These are phyloP conservation scores for Verticillium alfalfae DNA, from an alignment of 2,329 filamentous ascomycete genomes.

Conservation along the genomic window DNA sequence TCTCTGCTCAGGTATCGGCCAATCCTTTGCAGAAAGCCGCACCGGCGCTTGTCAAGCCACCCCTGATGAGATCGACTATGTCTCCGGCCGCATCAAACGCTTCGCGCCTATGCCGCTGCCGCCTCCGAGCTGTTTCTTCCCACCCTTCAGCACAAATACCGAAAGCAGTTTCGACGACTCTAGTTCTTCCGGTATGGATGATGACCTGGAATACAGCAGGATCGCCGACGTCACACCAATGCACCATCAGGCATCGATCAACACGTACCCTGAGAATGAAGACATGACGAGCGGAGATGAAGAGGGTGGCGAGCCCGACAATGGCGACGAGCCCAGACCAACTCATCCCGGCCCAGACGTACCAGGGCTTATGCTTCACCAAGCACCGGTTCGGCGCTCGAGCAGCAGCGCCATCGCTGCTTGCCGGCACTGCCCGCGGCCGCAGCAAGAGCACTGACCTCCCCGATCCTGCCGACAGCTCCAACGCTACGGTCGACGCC, in stretches of 20 bases:
- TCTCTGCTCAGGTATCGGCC: background rate
- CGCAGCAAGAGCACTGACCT: constrained; percentile 24
- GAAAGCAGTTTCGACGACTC: constrained; percentile 22
- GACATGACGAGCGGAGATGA: constrained; percentile 33
- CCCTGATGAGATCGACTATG: constrained; percentile 35
- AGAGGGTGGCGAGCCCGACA: constrained; percentile 16
- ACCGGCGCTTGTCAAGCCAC: background rate
- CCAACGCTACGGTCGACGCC: constrained; percentile 31
- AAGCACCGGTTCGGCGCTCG: constrained; percentile 11
- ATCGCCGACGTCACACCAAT: constrained; percentile 24
- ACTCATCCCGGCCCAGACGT: constrained; percentile 1
- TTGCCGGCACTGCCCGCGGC: constrained; percentile 19
- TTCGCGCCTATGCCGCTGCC: constrained; percentile 44
- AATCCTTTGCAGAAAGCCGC: background rate
- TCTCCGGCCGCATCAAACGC: constrained; percentile 32
- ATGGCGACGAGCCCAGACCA: constrained; percentile 9
- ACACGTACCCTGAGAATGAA: constrained; percentile 29
- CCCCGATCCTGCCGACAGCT: constrained; percentile 23
- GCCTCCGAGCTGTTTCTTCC: constrained; percentile 46
- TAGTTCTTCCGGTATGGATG: constrained; percentile 23
- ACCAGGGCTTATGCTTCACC: constrained; percentile 13
- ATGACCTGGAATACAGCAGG: constrained; percentile 20
- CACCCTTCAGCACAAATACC: constrained; percentile 36
- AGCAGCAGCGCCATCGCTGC: constrained; percentile 24
- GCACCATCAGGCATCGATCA: constrained; percentile 32